Conservation (phyloP, 78 protist genomes). For the Dictyostelium firmibasis region DNA sequence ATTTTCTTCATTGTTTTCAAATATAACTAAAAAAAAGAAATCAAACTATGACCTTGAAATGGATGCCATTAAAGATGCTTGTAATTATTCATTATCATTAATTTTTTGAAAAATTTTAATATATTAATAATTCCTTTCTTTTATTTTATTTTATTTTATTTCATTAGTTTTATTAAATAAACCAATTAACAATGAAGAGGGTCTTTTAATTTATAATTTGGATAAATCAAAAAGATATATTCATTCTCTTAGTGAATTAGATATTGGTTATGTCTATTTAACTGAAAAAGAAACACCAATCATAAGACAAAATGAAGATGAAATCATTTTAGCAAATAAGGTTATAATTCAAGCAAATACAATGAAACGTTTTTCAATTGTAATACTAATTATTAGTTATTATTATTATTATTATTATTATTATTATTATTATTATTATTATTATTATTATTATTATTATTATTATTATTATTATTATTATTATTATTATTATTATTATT, state of each 20-base stretch:
- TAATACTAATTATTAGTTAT: not conserved
- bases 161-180: constrained; percentile 26
- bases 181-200: constrained; percentile 69
- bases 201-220: constrained; percentile 43
- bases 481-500: too few species aligned
- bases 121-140: not conserved
- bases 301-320: constrained; percentile 66
- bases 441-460: too few species aligned
- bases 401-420: not conserved
- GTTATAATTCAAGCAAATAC: constrained; percentile 74
- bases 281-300: constrained; percentile 65
- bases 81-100: not conserved
- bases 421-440: too few species aligned
- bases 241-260: constrained; percentile 50
- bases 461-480: too few species aligned
- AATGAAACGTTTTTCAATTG: constrained; percentile 51
- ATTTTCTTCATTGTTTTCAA: constrained; percentile 36
- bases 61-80: constrained; percentile 67
- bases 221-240: constrained; percentile 67
- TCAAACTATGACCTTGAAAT: constrained; percentile 59
- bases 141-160: not conserved
- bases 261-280: constrained; percentile 60
- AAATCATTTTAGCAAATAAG: constrained; percentile 51
- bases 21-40: constrained; percentile 53
- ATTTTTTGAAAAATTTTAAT: not conserved